Base-by-base conservation (phyloP, 176 grass and related monocot species). In the Otatea glauca region DNA sequence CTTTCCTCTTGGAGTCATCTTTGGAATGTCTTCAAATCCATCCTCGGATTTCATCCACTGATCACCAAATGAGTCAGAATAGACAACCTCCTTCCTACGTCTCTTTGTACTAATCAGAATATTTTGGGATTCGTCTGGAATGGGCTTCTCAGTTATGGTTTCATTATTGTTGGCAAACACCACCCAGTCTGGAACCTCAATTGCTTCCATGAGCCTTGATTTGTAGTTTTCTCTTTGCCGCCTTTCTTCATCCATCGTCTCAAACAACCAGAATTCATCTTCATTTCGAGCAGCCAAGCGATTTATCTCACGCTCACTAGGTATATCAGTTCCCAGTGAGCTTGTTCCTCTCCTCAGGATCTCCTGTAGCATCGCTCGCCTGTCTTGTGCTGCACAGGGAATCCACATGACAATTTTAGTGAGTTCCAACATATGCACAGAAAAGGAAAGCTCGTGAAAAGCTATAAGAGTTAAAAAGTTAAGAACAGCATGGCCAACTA, bases 221-320 rank as follows among this genome's bases (percentile, higher is more conserved):
- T 90, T 91, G 54, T 97, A 97, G 64, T 86, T 94, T 69, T 95
- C 93, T 70, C 93, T 90, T 70, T 90, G 96, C 24, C 96, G 86
- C 76, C 96, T 98, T 50, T 98, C 96, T 81, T 98, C 96, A 87
- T 98, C 96, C 96, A 98, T 98, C 86, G 94, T 91, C 85, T 98
- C 96, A 85, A 98, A 98, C 84, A 98, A 82, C 96, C 96, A 98
- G 86, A 91, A 98, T 85, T 95, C 96, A 0, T 94, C 87, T 70
- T 98, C 96, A 17, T 42, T 92, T 78, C 96, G 88, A 63, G 96
- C 96, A 55, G 93, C 96, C 74, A 98, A 85, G 67, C 93, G 96
- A 65, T 98, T 98, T 91, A 95, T 98, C 74, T 98, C 96, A 17
- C 89, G 87, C 82, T 98, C 96, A 83, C 96, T 98, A 35, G 96